Evolutionary conservation across 2,329 filamentous ascomycete genomes (phyloP).

Genomic region (Talaromyces sp.): DNA sequence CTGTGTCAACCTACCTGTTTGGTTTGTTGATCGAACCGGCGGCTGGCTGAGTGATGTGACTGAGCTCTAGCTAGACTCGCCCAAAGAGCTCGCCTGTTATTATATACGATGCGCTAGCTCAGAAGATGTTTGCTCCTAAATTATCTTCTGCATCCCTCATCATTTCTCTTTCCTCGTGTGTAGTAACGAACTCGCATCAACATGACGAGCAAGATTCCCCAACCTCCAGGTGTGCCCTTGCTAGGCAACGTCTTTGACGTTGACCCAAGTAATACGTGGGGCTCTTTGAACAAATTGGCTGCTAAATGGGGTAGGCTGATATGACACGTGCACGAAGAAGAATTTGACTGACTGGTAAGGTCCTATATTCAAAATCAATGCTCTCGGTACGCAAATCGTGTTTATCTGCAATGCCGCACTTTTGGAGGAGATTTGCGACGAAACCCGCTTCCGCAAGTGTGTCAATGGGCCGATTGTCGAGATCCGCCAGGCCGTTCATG

Average conservation of each 20-base stretch:
- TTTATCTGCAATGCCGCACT: constrained; percentile 55
- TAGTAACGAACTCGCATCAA: constrained; percentile 1
- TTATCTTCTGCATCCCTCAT: not conserved
- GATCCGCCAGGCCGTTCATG: constrained; percentile 59
- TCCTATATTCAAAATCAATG: constrained; percentile 58
- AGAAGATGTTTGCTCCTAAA: not conserved
- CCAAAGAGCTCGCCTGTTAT: not conserved
- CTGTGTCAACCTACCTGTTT: constrained; percentile 8
- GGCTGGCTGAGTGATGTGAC: constrained; percentile 9
- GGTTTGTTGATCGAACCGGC: not conserved
- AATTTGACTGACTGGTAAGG: constrained; percentile 38
- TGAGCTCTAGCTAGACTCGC: not conserved
- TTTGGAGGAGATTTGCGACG: constrained; percentile 63
- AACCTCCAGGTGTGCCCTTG: constrained; percentile 50
- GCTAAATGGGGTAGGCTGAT: constrained; percentile 45
- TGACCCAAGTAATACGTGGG: constrained; percentile 50
- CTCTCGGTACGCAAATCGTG: constrained; percentile 46
- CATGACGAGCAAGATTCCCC: constrained; percentile 51
- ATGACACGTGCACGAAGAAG: not conserved
- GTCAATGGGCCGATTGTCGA: constrained; percentile 54
- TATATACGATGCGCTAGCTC: not conserved
- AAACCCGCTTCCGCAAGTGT: constrained; percentile 56
- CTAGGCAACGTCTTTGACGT: constrained; percentile 54
- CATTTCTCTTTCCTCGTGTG: not conserved
- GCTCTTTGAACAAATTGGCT: constrained; percentile 49